Percentiles rank a stretch among this genome's conserved stretches.
These are phyloP conservation scores for Diaporthe velutina DNA, from an alignment of 2,329 filamentous ascomycete species.

Conservation along the genomic window DNA sequence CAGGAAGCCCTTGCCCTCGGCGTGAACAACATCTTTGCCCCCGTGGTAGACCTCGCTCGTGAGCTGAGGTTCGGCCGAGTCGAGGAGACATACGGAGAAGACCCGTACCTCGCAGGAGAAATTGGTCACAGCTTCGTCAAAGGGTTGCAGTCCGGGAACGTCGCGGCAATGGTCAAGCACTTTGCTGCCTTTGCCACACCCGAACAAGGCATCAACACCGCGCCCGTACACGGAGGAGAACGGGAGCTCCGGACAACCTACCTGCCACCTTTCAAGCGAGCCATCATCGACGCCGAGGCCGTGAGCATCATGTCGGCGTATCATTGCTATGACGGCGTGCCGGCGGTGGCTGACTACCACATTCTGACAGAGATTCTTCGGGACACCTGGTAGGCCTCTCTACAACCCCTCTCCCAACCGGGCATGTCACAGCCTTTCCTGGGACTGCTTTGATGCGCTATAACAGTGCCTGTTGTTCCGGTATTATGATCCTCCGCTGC, in stretches of 20 bases:
- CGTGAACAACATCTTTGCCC: conserved; percentile 80
- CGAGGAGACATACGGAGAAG: conserved; percentile 81
- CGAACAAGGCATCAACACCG: conserved; percentile 80
- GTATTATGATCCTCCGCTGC: too few species aligned
- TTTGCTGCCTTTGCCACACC: conserved; percentile 78
- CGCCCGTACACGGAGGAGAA: conserved; percentile 66
- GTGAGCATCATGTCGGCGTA: conserved; percentile 82
- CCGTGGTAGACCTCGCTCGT: conserved; percentile 77
- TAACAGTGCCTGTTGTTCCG: too few species aligned
- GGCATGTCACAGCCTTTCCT: neutral
- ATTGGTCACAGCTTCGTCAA: conserved; percentile 70
- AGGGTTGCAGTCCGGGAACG: conserved; percentile 73
- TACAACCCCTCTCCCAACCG: too few species aligned
- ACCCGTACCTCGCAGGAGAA: conserved; percentile 76
- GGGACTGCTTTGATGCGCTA: neutral
- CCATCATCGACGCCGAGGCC: conserved; percentile 78
- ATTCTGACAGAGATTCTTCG: conserved; percentile 77
- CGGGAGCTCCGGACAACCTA: conserved; percentile 67
- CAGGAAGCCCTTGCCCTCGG: conserved; percentile 76
- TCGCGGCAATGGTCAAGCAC: conserved; percentile 81
- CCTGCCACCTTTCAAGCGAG: conserved; percentile 73
- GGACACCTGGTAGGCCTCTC: conserved; percentile 68
- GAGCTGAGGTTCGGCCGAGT: conserved; percentile 80
- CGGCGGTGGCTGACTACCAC: conserved; percentile 74
- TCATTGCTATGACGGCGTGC: conserved; percentile 80